A percentile compares a stretch with the other conserved stretches of the same genome.
Conservation (phyloP, 305 asterid genomes). For the Fraxinus paxiana region DNA sequence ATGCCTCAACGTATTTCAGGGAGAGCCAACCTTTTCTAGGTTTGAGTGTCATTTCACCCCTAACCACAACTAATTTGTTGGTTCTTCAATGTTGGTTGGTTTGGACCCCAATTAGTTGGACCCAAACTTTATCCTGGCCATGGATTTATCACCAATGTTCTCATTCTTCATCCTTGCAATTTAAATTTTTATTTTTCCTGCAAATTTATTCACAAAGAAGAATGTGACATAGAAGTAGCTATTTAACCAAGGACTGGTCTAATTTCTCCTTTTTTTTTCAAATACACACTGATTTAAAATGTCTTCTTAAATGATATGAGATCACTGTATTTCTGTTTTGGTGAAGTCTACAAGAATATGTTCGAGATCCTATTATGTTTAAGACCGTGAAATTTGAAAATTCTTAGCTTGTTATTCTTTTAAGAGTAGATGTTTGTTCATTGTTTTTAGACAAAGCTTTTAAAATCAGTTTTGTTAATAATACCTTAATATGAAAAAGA, state of each 20-base stretch:
- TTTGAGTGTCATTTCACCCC: background rate
- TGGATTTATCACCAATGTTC: background rate
- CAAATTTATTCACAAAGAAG: background rate
- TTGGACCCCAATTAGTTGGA: background rate
- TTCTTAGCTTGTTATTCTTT: background rate
- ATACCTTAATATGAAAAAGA: background rate
- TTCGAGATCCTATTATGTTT: background rate
- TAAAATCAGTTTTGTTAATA: background rate
- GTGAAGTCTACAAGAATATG: background rate
- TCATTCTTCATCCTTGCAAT: background rate
- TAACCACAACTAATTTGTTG: background rate
- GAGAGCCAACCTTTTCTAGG: background rate
- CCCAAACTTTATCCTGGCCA: background rate
- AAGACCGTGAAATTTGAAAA: background rate
- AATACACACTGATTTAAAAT: background rate
- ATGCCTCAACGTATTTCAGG: background rate
- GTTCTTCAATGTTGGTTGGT: background rate
- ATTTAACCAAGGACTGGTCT: background rate
- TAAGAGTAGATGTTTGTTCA: background rate
- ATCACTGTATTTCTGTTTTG: background rate
- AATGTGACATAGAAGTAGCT: background rate
- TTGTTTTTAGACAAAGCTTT: background rate
- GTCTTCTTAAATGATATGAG: background rate
- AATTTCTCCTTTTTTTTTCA: background rate
- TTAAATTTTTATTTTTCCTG: background rate